These are phyloP conservation scores for Chaetomium sp. DNA, from an alignment of 2,329 filamentous ascomycete species.

Conservation along the genomic window DNA sequence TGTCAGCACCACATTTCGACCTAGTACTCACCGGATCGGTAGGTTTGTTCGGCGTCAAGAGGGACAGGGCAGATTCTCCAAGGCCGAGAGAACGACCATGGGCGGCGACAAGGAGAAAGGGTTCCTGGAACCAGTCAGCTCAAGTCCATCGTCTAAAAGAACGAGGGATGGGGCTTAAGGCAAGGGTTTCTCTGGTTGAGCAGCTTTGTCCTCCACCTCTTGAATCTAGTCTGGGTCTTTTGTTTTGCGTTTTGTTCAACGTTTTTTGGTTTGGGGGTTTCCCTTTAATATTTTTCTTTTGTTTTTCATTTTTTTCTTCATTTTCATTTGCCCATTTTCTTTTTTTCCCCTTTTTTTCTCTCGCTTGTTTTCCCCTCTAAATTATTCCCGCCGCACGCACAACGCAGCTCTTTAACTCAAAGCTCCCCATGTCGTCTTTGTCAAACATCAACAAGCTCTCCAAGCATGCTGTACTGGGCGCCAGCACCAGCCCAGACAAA, in stretches of 20 bases:
- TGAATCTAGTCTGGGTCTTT: not conserved
- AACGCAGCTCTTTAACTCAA: too few species aligned
- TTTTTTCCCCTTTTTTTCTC: not conserved
- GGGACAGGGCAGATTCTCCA: too few species aligned
- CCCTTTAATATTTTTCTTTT: not conserved
- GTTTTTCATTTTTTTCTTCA: not conserved
- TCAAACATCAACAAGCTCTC: conserved; percentile 18
- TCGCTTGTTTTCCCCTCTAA: not conserved
- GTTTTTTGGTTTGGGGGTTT: not conserved
- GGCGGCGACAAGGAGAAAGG: not conserved
- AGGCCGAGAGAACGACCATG: too few species aligned
- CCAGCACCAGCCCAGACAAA: conserved; percentile 73
- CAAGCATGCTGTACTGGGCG: conserved; percentile 70
- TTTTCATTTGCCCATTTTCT: not conserved
- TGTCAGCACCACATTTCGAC: not conserved
- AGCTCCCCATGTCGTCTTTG: not conserved
- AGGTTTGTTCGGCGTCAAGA: too few species aligned
- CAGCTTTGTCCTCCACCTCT: not conserved
- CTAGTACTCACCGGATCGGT: too few species aligned
- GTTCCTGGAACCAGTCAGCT: not conserved
- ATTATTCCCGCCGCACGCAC: too few species aligned
- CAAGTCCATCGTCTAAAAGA: too few species aligned
- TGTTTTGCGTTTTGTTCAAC: not conserved
- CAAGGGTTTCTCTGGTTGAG: too few species aligned
- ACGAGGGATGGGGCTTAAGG: too few species aligned